A percentile compares a stretch with the other conserved stretches of the same genome.
Conservation (phyloP, 495 filamentous ascomycete species). For the Tuber indicum region DNA sequence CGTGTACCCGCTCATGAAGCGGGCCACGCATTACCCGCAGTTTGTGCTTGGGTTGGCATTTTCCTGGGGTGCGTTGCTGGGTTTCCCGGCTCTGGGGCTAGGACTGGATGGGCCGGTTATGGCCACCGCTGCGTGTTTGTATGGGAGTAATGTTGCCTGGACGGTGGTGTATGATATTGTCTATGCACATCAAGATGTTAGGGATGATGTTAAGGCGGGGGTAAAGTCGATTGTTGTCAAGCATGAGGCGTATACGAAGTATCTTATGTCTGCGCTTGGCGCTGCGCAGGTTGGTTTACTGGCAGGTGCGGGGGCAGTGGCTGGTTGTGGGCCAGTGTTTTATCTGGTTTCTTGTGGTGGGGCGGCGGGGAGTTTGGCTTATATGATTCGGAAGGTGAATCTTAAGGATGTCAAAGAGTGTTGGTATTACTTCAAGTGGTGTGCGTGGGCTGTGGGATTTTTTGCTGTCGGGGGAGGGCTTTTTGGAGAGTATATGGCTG, state of each 20-base stretch:
- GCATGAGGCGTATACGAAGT: conserved; percentile 82
- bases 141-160: conserved; percentile 84
- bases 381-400: conserved; percentile 85
- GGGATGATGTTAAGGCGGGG: conserved; percentile 82
- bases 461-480: conserved; percentile 54
- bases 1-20: conserved; percentile 84
- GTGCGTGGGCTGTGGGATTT: conserved; percentile 62
- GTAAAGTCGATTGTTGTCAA: conserved; percentile 92
- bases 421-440: conserved; percentile 94
- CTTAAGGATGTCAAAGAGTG: conserved; percentile 78
- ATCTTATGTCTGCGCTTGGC: conserved; percentile 69
- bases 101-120: conserved; percentile 68
- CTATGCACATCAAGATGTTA: conserved; percentile 97
- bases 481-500: conserved; percentile 55
- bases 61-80: conserved; percentile 95
- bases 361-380: conserved; percentile 62
- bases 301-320: conserved; percentile 63
- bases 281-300: conserved; percentile 71
- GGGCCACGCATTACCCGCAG: conserved; percentile 91
- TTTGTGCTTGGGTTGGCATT: conserved; percentile 87
- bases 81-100: conserved; percentile 84
- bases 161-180: conserved; percentile 97
- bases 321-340: conserved; percentile 76
- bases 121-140: conserved; percentile 64
- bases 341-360: conserved; percentile 80